Base-by-base conservation (phyloP, 768 basidiomycete species). In the Russula griseocarnosa region DNA sequence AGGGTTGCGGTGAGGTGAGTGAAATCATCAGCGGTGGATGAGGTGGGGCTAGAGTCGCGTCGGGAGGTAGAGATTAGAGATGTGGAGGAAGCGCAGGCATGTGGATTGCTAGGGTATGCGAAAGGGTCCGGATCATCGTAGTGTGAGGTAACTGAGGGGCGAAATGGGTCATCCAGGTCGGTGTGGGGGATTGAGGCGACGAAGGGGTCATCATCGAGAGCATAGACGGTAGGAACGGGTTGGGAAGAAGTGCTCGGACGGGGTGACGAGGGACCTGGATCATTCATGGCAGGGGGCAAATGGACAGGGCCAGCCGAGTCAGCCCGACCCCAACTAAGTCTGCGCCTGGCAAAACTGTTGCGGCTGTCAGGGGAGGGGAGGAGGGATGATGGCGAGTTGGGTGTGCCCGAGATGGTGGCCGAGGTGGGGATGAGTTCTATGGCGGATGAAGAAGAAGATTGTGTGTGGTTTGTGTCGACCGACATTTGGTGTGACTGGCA, bases 1-100 rank as follows among this genome's bases (percentile, higher is more conserved):
- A 28, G 26, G 49, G 14, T 14, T 3, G 78, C 69, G 8, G 86
- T 87, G 63, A 90, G 75, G 67, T 77, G 81, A 0, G 80, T 79
- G 66, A 84, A 79, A 68, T 86, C 85, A 69, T 86, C 86, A 51
- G 85, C 85, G 50, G 73, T 73, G 26, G 76, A 78, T 32, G 85
- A 86, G 50, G 73, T 73, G 24, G 76, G 78, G 32, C 67, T 69
- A 54, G 71, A 75, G 11, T 68, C 60, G 61, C 72, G 72, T 13
- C 38, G 55, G 22, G 73, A 74, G n/a, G 73, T 74, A 52, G 73
- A 72, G 63, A 82, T 79, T 28, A 89, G 76, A 1, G 85, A 83
- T 5, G 80, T 72, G 11, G 80, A 80, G 3, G 86, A 86, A 5
- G 79, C 78, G 1, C 79, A 81, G 1, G 79, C 74, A 54, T 79